Percentiles rank a stretch among this genome's conserved stretches.
Evolutionary conservation across 2,329 filamentous ascomycete species (phyloP).

Genomic region (Aureobasidium sp.): DNA sequence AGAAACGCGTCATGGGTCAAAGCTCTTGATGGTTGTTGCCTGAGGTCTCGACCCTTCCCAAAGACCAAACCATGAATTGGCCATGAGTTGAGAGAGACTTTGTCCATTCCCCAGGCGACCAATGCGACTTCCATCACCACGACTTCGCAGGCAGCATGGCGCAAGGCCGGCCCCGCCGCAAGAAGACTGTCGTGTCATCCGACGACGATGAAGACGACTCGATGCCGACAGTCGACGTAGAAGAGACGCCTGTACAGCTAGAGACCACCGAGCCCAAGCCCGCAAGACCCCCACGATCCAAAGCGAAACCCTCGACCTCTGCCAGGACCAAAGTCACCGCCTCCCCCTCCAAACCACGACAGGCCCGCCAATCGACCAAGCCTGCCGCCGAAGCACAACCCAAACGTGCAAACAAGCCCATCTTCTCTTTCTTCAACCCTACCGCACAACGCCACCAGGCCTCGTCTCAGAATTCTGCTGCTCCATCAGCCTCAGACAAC

Average conservation of each 20-base stretch:
- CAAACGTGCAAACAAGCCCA: slow-evolving; percentile 32
- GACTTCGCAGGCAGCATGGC: slow-evolving; percentile 20
- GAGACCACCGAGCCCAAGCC: slow-evolving; percentile 14
- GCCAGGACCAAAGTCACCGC: neutral
- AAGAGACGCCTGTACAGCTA: neutral
- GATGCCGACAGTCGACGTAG: neutral
- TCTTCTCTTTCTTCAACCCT: slow-evolving; percentile 42
- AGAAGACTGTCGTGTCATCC: slow-evolving; percentile 20
- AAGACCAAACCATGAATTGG: neutral
- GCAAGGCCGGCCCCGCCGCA: slow-evolving; percentile 22
- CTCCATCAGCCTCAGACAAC: slow-evolving; percentile 31
- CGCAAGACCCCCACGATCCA: slow-evolving; percentile 12
- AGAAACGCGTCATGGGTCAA: slow-evolving; percentile 1
- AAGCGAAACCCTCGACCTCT: neutral
- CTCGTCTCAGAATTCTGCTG: slow-evolving; percentile 29
- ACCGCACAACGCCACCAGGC: slow-evolving; percentile 31
- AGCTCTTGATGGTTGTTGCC: neutral
- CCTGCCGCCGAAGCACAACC: slow-evolving; percentile 23
- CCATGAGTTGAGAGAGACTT: neutral
- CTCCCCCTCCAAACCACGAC: neutral
- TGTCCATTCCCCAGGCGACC: neutral
- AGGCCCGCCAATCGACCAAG: slow-evolving; percentile 19
- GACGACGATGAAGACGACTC: slow-evolving; percentile 20
- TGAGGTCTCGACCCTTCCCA: neutral
- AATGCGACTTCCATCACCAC: neutral